Evolutionary conservation across 164 flowering plant species (phyloP), one percentile per base, ranked within the genome.

Genomic region (Macadamia tetraphylla): DNA sequence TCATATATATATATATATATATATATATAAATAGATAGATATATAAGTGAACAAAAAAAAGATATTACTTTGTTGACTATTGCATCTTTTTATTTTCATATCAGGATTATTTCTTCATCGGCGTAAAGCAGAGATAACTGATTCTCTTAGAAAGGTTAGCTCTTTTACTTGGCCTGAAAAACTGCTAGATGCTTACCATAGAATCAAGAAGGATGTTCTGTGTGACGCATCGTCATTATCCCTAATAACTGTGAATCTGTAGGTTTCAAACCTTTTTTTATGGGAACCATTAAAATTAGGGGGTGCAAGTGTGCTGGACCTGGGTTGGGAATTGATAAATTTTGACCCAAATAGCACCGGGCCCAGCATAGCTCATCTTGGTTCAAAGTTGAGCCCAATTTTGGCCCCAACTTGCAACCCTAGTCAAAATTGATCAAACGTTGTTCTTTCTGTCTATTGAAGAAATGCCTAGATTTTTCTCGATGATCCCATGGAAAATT

Each of bases 91-190:
- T 13, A 42, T 32, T 61, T 10, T 68, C 60, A 13, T 71, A 69
- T 72, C 87, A 95, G 98, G 99, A 42, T 77, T 95, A 63, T 95
- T 95, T 82, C 94, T 95, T 78, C 99, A 95, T 70, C 86, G 97
- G 17, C 84, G 98, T n/a, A 95, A 88, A 78, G 98, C 96, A 65
- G 97, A 92, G 75, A 71, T 83, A 62, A 74, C 76, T 52, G 93
- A 92, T 75, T 76, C 83, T 43, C 63, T 74, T 10, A 83, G 90
- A 79, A 90, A 95, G 98, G 99, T 92, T 30, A 75, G 81, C 65
- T 2, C 58, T n/a, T 60, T 60, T 63, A 35, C 6, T 42, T 56
- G 9, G 14, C 9, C 12, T 9, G 7, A n/a, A 8, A 17, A 68
- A 31, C 0, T 48, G 17, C 13, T 8, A 55, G 1, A 15, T 61